A percentile compares a stretch with the other conserved stretches of the same genome.
These are phyloP conservation scores for Colletotrichum limetticola DNA, from an alignment of 2,329 filamentous ascomycete species.

Conservation along the genomic window DNA sequence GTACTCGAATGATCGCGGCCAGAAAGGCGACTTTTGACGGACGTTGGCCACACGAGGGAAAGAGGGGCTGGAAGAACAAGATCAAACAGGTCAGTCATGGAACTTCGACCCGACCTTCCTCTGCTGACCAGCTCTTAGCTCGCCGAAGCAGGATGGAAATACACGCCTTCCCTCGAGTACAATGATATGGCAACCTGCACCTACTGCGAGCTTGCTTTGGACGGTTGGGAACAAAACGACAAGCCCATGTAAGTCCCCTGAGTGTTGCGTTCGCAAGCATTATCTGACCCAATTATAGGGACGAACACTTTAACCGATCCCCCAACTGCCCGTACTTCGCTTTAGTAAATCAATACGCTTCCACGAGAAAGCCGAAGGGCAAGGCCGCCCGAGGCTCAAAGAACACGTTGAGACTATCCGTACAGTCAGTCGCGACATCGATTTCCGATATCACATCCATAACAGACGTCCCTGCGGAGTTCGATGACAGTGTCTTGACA, in stretches of 20 bases:
- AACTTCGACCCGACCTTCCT: neutral
- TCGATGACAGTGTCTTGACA: constrained; percentile 70
- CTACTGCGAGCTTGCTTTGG: constrained; percentile 89
- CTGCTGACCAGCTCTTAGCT: constrained; percentile 63
- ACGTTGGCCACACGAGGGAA: constrained; percentile 89
- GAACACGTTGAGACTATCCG: constrained; percentile 69
- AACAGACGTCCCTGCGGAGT: constrained; percentile 58
- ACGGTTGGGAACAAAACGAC: constrained; percentile 94
- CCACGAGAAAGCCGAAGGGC: constrained; percentile 67
- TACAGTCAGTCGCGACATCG: constrained; percentile 64
- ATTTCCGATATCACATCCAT: constrained; percentile 61
- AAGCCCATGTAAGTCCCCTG: constrained; percentile 77
- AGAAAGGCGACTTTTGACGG: constrained; percentile 85
- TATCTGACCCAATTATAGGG: constrained; percentile 58
- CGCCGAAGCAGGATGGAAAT: constrained; percentile 93
- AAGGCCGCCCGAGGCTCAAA: constrained; percentile 73
- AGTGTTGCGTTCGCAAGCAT: neutral
- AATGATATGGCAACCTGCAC: constrained; percentile 92
- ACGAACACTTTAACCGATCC: constrained; percentile 86
- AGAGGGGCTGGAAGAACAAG: constrained; percentile 90
- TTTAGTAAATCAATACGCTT: constrained; percentile 68
- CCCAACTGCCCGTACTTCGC: constrained; percentile 86
- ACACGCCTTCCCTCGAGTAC: constrained; percentile 83
- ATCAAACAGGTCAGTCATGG: constrained; percentile 76
- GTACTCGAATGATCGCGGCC: constrained; percentile 77